Base-by-base conservation (phyloP, 805 yeast species). In the Candida krabiensis region DNA sequence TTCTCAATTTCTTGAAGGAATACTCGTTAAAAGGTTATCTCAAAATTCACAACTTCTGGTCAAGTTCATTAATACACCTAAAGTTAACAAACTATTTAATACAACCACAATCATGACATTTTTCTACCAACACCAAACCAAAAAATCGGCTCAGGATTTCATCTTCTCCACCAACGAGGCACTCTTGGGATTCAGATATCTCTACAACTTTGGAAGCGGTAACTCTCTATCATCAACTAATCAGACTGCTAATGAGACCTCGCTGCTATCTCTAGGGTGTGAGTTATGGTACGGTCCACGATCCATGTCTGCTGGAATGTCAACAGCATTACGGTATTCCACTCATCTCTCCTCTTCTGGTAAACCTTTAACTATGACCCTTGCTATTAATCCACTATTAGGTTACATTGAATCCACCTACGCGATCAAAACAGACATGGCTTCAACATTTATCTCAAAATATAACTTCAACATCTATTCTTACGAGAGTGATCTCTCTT, bases 401-500 rank as follows among this genome's bases (percentile, higher is more conserved):
- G 99, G 99, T 2, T 90, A 89, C 48, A 63, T 93, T 2, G 82
- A 95, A 3, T 82, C 95, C 2, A 83, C 96, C 0, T 93, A 90
- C 57, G 79, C 96, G 1, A 87, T 89, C 23, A 81, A 83, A 53
- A 86, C 96, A 0, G 78, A 86, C 4, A 71, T 79, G 2, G 73
- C 77, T 21, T 78, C 91, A 1, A 83, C 95, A 0, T 81, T 91
- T 38, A 79, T 89, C 32, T 85, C 96, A 4, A 75, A 83, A 41
- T 90, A 88, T 55, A 96, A 87, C 54, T 91, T 93, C 61, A 93
- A 93, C 56, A 65, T 88, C 37, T 91, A 86, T 56, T 91, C 98
- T 0, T 90, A 91, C 53, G 85, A 86, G 47, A 85, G 96, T 37
- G 86, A 91, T 56, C 64, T 93, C 33, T 79, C 91, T 0, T 61